A percentile compares a stretch with the other conserved stretches of the same genome.
Conservation (phyloP, 1,284 basidiomycete genomes). For the Termitomyces sp. region DNA sequence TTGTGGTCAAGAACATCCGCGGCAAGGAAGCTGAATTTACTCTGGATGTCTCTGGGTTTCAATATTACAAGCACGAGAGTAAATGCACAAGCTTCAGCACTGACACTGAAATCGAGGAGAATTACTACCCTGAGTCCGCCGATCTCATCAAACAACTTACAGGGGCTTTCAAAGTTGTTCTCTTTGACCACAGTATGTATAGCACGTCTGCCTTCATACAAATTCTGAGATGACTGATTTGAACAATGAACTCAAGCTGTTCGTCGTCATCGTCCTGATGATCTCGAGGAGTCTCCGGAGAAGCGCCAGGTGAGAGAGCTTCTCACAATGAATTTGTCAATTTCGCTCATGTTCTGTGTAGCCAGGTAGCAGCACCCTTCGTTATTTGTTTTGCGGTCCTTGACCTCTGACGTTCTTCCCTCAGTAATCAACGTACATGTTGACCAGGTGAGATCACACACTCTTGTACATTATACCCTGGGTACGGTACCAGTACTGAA, state of each 20-base stretch:
- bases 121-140: constrained; percentile 49
- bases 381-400: not conserved
- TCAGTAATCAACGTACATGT: constrained; percentile 2
- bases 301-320: constrained; percentile 29
- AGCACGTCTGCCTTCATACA: not conserved
- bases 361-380: not conserved
- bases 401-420: not conserved
- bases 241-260: constrained; percentile 34
- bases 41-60: constrained; percentile 4
- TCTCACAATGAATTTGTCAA: not conserved
- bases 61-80: constrained; percentile 4
- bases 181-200: constrained; percentile 54
- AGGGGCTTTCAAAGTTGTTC: constrained; percentile 44
- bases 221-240: not conserved
- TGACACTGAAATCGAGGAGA: constrained; percentile 38
- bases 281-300: constrained; percentile 25
- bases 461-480: constrained; percentile 14
- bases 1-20: constrained; percentile 5
- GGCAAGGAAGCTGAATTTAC: constrained; percentile 1
- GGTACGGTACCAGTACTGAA: too few relatives aligned
- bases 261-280: constrained; percentile 28
- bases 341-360: not conserved
- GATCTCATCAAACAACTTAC: constrained; percentile 49
- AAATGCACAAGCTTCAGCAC: constrained; percentile 26
- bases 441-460: not conserved